Evolutionary conservation across 805 yeast species (phyloP), one percentile per base, ranked within the genome.

Genomic region (Kurtzmaniella fragi): DNA sequence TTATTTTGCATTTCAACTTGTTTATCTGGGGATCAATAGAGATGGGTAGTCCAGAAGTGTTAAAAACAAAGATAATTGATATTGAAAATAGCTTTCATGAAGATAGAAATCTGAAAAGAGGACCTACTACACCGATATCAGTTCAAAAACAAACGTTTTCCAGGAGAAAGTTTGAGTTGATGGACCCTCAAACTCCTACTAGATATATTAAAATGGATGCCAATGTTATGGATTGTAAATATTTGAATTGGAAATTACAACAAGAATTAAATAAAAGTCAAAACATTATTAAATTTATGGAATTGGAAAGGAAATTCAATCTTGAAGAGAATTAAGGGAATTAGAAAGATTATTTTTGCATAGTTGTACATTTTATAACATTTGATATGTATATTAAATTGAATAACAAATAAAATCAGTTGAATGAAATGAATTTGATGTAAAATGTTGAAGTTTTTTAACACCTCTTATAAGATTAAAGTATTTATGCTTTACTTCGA

Each of bases 121-220:
- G 60, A 5, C 64, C 71, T 17, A 47, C 59, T 13, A 62, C 71
- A 5, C 71, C 71, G 7, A 61, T 61, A 12, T 51, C 63, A 6
- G 40, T 46, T 14, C 41, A 51, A 15, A 57, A 50, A 20, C 50
- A 51, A 32, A 49, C 37, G 17, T 41, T 49, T 13, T 44, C 50
- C 41, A 42, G 61, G 43, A 43, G 47, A 36, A 31, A 33, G 15
- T 28, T 14, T 25, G 36, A 38, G 25, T 27, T 46, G n/a, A 40
- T 42, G 36, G 31, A 40, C 17, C 40, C 29, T 7, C 17, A 42
- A 15, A 28, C 34, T 13, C 41, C 34, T 9, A 37, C 41, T 6
- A 39, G 31, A 15, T 32, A 34, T 14, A 36, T 29, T 14, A 15
- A 31, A 3, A 13, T 20, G 16, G 29, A 48, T 16, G 34, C 34